Percentiles rank a stretch among this genome's conserved stretches.
Evolutionary conservation across 148 eudicot species (phyloP).

Genomic region (Fagopyrum tataricum): DNA sequence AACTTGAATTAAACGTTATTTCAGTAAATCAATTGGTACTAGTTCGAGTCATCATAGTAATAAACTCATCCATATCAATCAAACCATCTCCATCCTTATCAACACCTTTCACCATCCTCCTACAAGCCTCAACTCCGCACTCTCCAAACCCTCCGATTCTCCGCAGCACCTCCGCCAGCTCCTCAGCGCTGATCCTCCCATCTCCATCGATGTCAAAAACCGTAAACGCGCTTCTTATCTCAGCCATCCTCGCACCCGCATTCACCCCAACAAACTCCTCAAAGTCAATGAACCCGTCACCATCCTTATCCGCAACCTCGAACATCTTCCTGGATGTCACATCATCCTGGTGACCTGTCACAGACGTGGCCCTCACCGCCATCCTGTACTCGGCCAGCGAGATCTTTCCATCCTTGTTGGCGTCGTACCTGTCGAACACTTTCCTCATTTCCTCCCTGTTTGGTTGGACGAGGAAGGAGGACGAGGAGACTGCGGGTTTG

Average conservation of each 20-base stretch:
- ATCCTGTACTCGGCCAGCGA: constrained; percentile 47
- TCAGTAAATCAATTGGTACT: too few relatives aligned
- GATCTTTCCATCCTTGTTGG: constrained; percentile 52
- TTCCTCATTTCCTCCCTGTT: constrained; percentile 35
- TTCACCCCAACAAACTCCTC: constrained; percentile 54
- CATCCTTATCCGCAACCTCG: constrained; percentile 38
- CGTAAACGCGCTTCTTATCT: constrained; percentile 38
- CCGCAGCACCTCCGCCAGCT: constrained; percentile 40
- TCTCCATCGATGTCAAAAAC: constrained; percentile 52
- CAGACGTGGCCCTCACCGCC: constrained; percentile 23
- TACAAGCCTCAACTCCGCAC: constrained; percentile 39
- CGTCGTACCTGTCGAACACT: constrained; percentile 50
- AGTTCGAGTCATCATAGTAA: too few relatives aligned
- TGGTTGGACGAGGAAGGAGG: constrained; percentile 23
- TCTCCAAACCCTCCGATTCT: constrained; percentile 39
- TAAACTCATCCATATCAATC: too few relatives aligned
- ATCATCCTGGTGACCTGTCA: constrained; percentile 7
- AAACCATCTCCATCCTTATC: too few relatives aligned
- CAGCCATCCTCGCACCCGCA: constrained; percentile 21
- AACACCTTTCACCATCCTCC: constrained; percentile 40
- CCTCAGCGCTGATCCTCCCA: constrained; percentile 51
- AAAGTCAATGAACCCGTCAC: constrained; percentile 52
- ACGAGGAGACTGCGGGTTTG: not conserved
- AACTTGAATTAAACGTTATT: too few relatives aligned
- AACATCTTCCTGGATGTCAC: constrained; percentile 27